phyloP scores from a whole-genome alignment of 1,284 basidiomycete species.

The Ganoderma lucidum region DNA sequence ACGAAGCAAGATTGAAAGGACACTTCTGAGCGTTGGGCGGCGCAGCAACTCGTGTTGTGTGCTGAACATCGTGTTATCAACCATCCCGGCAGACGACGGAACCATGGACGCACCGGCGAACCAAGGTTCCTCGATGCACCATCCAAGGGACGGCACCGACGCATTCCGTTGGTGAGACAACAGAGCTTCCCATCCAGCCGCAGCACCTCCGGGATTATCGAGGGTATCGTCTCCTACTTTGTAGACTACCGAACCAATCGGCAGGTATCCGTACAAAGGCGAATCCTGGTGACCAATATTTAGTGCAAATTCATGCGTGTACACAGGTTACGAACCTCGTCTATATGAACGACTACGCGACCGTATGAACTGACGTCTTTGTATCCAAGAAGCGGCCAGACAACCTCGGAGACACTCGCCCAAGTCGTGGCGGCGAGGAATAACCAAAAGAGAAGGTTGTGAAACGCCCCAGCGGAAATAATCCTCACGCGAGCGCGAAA shows the following conservation, averaged over 20 bases:
- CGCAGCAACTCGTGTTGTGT: constrained; percentile 33
- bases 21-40: background rate
- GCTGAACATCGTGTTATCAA: constrained; percentile 20
- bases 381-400: constrained; percentile 55
- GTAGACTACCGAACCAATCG: constrained; percentile 60
- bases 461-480: constrained; percentile 72
- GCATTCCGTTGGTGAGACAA: constrained; percentile 36
- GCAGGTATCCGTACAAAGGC: constrained; percentile 58
- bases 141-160: constrained; percentile 49
- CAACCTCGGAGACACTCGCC: constrained; percentile 13
- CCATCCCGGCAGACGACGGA: background rate
- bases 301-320: constrained; percentile 21
- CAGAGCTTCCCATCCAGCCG: constrained; percentile 58
- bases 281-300: constrained; percentile 53
- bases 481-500: constrained; percentile 59
- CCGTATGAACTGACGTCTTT: constrained; percentile 57
- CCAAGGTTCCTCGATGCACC: constrained; percentile 60
- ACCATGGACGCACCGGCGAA: constrained; percentile 41
- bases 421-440: constrained; percentile 30
- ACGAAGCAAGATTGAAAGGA: constrained; percentile 55
- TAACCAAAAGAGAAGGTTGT: constrained; percentile 54
- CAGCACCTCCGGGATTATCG: constrained; percentile 30
- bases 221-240: constrained; percentile 64
- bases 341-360: constrained; percentile 58
- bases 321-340: constrained; percentile 47